Evolutionary conservation across 1,284 basidiomycete genomes (phyloP).

Genomic region (Moniliella sp.): DNA sequence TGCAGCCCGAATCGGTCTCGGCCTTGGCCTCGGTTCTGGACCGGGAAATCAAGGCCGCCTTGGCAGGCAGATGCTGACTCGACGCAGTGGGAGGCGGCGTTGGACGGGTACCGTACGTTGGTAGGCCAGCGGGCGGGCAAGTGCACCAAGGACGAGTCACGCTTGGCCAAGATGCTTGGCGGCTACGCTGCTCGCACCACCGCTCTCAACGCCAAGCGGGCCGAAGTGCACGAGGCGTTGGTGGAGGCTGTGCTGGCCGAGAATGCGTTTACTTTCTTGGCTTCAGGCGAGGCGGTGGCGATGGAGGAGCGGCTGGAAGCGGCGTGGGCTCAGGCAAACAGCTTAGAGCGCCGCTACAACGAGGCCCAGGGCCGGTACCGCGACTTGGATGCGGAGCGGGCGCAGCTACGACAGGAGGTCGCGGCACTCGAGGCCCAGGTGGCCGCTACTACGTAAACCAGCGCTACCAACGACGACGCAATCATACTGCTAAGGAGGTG

Average conservation of each 20-base stretch:
- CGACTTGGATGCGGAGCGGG: conserved; percentile 9
- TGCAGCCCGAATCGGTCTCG: conserved; percentile 43
- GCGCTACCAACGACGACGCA: too few relatives aligned
- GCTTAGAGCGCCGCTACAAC: conserved; percentile 10
- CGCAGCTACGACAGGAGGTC: not conserved
- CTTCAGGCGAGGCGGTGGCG: conserved; percentile 14
- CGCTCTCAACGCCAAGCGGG: conserved; percentile 41
- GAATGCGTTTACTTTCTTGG: conserved; percentile 14
- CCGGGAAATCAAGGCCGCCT: conserved; percentile 44
- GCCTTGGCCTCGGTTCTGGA: conserved; percentile 49
- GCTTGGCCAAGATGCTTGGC: conserved; percentile 61
- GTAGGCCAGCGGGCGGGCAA: conserved; percentile 65
- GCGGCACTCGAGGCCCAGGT: not conserved
- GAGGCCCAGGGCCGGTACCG: conserved; percentile 17
- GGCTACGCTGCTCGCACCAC: conserved; percentile 66
- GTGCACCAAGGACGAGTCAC: conserved; percentile 73
- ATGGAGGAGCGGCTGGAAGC: conserved; percentile 11
- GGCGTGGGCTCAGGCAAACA: conserved; percentile 13
- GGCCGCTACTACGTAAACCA: too few relatives aligned
- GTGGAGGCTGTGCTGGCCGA: conserved; percentile 9
- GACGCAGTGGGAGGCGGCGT: too few relatives aligned
- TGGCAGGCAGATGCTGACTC: conserved; percentile 51
- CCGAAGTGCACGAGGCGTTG: conserved; percentile 7
- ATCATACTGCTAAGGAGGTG: too few relatives aligned
- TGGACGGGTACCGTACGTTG: conserved; percentile 47